Conservation (phyloP, 108 stramenopile genomes). For the Cyclotella kingstonii region DNA sequence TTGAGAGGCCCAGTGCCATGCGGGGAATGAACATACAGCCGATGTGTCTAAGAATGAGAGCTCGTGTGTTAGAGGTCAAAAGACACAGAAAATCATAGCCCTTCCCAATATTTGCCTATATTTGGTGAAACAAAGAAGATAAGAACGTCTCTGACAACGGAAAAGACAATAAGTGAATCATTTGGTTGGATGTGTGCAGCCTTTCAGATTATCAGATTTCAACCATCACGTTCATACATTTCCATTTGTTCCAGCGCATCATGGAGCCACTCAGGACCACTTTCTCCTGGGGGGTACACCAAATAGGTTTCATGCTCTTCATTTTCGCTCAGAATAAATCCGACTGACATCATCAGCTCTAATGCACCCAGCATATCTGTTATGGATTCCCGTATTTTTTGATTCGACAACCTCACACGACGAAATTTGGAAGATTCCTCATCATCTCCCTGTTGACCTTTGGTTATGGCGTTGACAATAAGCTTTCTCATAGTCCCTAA, state of each 20-base stretch:
- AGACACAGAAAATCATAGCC: too few relatives aligned
- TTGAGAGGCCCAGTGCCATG: too few relatives aligned
- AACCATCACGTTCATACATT: slow-evolving; percentile 44
- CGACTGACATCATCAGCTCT: slow-evolving; percentile 66
- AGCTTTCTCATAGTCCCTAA: slow-evolving; percentile 59
- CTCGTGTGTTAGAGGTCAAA: too few relatives aligned
- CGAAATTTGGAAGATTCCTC: slow-evolving; percentile 67
- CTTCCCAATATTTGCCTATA: too few relatives aligned
- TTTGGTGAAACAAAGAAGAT: too few relatives aligned
- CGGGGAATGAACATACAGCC: too few relatives aligned
- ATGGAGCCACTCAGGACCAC: slow-evolving; percentile 50
- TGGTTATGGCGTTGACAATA: slow-evolving; percentile 75
- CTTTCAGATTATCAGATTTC: not conserved
- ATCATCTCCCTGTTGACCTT: slow-evolving; percentile 59
- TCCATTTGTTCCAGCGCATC: slow-evolving; percentile 57
- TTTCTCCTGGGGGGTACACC: slow-evolving; percentile 58
- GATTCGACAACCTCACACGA: slow-evolving; percentile 68
- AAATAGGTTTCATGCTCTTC: slow-evolving; percentile 65
- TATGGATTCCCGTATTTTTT: slow-evolving; percentile 77
- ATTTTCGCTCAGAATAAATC: slow-evolving; percentile 64
- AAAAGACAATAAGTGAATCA: too few relatives aligned
- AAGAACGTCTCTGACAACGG: too few relatives aligned
- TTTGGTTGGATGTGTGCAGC: too few relatives aligned
- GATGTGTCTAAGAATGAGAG: too few relatives aligned
- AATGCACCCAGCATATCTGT: slow-evolving; percentile 68